These are phyloP conservation scores for Colletotrichum cereale DNA, from an alignment of 2,329 filamentous ascomycete genomes.

Conservation along the genomic window DNA sequence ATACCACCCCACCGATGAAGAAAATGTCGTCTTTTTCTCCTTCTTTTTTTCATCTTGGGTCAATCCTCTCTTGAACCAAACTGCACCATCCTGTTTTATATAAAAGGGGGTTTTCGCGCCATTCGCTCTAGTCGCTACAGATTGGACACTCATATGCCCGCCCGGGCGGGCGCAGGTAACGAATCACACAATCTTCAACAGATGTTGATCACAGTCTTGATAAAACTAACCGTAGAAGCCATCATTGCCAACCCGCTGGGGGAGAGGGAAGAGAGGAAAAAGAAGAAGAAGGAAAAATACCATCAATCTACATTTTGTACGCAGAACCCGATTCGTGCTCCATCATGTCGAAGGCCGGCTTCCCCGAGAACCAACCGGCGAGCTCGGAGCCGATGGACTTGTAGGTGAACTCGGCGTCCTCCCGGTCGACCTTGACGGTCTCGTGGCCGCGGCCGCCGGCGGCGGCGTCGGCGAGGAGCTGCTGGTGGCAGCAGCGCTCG, in stretches of 20 bases:
- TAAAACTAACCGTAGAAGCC: neutral
- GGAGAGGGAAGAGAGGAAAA: neutral
- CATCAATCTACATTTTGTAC: slow-evolving; percentile 24
- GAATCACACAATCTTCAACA: neutral
- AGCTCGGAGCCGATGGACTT: slow-evolving; percentile 71
- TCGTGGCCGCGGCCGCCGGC: slow-evolving; percentile 71
- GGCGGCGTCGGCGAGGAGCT: slow-evolving; percentile 69
- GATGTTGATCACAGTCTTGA: neutral
- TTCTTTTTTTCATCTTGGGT: neutral
- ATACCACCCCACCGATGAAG: neutral
- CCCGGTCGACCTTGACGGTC: slow-evolving; percentile 76
- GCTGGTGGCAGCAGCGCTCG: slow-evolving; percentile 61
- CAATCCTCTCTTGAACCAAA: neutral
- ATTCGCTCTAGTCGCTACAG: neutral
- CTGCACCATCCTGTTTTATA: neutral
- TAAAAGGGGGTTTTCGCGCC: neutral
- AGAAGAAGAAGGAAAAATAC: neutral
- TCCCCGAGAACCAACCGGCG: slow-evolving; percentile 79
- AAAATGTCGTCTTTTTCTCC: too few relatives aligned
- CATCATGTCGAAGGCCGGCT: slow-evolving; percentile 76
- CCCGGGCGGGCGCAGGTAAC: neutral
- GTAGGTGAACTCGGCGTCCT: slow-evolving; percentile 77
- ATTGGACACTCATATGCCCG: neutral
- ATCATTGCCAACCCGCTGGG: neutral
- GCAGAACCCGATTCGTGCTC: slow-evolving; percentile 31